Conservation (phyloP, 352 stramenopile genomes). For the Phytopythium montanum region DNA sequence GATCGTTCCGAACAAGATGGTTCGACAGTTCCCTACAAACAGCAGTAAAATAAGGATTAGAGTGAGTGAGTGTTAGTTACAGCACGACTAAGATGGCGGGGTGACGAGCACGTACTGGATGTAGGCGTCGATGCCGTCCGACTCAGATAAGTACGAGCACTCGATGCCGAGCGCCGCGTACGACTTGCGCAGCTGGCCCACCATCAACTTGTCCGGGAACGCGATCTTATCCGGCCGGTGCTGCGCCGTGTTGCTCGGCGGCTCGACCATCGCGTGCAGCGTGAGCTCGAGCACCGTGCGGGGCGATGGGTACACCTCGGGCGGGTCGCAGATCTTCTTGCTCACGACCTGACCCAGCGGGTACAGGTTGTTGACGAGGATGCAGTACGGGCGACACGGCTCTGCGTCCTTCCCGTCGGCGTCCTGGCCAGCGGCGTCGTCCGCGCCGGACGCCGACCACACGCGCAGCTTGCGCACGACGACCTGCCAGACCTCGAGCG, state of each 20-base stretch:
- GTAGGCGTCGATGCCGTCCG: constrained; percentile 80
- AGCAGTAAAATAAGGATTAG: background rate
- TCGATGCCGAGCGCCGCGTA: constrained; percentile 75
- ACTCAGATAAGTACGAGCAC: constrained; percentile 84
- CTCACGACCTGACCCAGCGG: constrained; percentile 79
- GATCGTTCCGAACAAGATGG: constrained; percentile 78
- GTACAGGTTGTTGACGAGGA: constrained; percentile 87
- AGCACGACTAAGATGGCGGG: background rate
- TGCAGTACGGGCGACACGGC: constrained; percentile 79
- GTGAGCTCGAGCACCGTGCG: constrained; percentile 68
- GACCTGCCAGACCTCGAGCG: constrained; percentile 86
- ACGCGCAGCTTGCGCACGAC: constrained; percentile 85
- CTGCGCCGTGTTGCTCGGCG: constrained; percentile 64
- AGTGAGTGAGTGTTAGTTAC: background rate
- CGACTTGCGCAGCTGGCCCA: constrained; percentile 73
- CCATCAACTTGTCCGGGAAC: constrained; percentile 76
- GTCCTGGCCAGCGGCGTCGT: constrained; percentile 48
- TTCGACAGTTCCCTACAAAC: constrained; percentile 61
- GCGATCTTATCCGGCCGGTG: constrained; percentile 84
- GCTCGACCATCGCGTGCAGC: constrained; percentile 73
- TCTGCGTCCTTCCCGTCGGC: constrained; percentile 54
- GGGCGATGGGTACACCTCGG: constrained; percentile 70
- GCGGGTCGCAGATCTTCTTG: constrained; percentile 84
- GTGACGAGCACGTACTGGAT: constrained; percentile 61
- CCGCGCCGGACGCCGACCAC: constrained; percentile 74